Evolutionary conservation across 768 basidiomycete genomes (phyloP).

Genomic region (Xanthoconium stramineum): DNA sequence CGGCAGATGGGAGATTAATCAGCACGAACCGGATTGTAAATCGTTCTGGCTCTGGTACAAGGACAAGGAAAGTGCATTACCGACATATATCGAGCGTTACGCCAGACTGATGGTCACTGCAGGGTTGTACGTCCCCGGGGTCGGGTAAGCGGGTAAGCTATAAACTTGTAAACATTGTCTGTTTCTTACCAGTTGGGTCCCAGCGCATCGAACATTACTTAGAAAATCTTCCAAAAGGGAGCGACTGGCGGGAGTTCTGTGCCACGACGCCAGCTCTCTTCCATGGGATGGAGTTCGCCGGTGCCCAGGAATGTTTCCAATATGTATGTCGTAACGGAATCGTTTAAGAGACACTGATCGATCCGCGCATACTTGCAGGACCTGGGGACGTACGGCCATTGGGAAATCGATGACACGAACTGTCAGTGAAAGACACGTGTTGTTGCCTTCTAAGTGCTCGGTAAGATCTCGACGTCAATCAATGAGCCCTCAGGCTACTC

Average conservation of each 20-base stretch:
- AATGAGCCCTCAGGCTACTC: too few relatives aligned
- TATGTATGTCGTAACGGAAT: slow-evolving; percentile 9
- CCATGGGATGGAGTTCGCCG: slow-evolving; percentile 22
- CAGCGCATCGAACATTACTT: slow-evolving; percentile 31
- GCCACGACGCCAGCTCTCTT: slow-evolving; percentile 31
- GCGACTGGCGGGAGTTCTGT: slow-evolving; percentile 32
- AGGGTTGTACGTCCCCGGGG: slow-evolving; percentile 24
- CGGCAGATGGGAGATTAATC: slow-evolving; percentile 27
- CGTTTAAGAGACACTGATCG: background rate
- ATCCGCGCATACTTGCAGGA: slow-evolving; percentile 6
- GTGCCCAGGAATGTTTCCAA: slow-evolving; percentile 24
- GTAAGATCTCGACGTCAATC: too few relatives aligned
- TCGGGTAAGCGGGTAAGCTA: slow-evolving; percentile 24
- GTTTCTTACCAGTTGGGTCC: background rate
- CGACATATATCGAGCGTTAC: too few relatives aligned
- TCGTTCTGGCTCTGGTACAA: slow-evolving; percentile 28
- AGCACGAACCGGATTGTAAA: slow-evolving; percentile 28
- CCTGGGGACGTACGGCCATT: slow-evolving; percentile 20
- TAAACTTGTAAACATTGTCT: background rate
- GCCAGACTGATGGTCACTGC: background rate
- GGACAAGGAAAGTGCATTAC: slow-evolving; percentile 23
- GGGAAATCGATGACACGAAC: slow-evolving; percentile 22
- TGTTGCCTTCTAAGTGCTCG: too few relatives aligned
- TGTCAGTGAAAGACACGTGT: slow-evolving; percentile 5
- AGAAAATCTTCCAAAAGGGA: slow-evolving; percentile 25